phyloP scores from a whole-genome alignment of 441 rosid species.

The Syzygium malaccense region DNA sequence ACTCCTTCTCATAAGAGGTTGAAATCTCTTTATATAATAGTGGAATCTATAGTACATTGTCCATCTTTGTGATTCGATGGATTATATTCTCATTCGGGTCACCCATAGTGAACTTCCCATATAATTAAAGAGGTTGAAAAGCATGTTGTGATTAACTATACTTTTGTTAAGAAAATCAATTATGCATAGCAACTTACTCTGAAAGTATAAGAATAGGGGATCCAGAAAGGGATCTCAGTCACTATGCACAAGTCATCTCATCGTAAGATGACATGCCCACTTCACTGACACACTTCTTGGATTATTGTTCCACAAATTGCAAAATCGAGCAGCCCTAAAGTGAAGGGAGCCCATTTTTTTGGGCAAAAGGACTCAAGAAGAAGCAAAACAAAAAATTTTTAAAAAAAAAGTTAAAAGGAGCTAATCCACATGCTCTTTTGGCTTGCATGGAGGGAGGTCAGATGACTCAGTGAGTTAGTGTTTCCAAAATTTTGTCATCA shows the following conservation, averaged over 20 bases:
- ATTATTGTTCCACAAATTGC: background rate
- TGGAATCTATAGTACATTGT: background rate
- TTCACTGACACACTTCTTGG: background rate
- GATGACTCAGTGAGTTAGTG: background rate
- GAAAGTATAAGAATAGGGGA: background rate
- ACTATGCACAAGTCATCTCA: background rate
- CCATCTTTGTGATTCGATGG: background rate
- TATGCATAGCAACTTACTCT: background rate
- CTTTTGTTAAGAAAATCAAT: background rate
- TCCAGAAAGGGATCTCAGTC: background rate
- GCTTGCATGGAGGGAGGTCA: background rate
- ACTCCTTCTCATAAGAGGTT: background rate
- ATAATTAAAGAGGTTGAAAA: background rate
- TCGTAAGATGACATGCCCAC: background rate
- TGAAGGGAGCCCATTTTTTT: background rate
- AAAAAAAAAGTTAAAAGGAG: background rate
- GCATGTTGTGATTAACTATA: background rate
- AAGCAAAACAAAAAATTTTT: background rate
- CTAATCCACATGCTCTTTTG: background rate
- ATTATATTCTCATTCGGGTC: background rate
- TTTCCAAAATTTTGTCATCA: background rate
- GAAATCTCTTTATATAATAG: background rate
- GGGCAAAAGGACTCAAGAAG: background rate
- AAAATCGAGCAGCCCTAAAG: background rate
- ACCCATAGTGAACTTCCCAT: background rate